phyloP scores from a whole-genome alignment of 2,329 filamentous ascomycete species.

The Decorospora gaudefroyi region DNA sequence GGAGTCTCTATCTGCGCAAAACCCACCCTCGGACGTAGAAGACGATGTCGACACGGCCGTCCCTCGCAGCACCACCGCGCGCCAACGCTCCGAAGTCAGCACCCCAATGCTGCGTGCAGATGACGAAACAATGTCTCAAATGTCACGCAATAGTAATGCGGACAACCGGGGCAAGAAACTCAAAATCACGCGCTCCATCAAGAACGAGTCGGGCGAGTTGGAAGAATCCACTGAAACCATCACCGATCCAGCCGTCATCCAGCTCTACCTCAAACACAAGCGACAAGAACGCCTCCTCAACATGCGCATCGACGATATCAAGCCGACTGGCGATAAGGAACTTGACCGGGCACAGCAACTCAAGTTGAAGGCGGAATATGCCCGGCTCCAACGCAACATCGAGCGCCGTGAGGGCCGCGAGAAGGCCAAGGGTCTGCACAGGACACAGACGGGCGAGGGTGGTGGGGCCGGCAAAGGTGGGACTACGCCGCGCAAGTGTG shows the following conservation, averaged over 20 bases:
- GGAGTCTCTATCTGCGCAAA: conserved; percentile 71
- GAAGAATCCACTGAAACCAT: conserved; percentile 45
- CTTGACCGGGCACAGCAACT: conserved; percentile 65
- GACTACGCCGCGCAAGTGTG: conserved; percentile 79
- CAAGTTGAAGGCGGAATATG: conserved; percentile 73
- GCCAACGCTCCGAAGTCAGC: conserved; percentile 64
- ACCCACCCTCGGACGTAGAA: conserved; percentile 76
- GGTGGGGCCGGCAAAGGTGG: conserved; percentile 54
- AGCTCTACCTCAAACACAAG: conserved; percentile 81
- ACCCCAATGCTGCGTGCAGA: conserved; percentile 65
- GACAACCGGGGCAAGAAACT: conserved; percentile 68
- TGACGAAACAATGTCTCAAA: conserved; percentile 66
- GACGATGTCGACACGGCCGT: conserved; percentile 62
- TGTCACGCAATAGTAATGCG: conserved; percentile 58
- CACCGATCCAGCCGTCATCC: conserved; percentile 82
- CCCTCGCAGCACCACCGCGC: conserved; percentile 46
- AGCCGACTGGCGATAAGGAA: conserved; percentile 69
- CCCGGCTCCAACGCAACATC: conserved; percentile 86
- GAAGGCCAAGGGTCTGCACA: conserved; percentile 72
- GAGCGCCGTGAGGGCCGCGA: conserved; percentile 88
- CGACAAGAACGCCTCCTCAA: conserved; percentile 71
- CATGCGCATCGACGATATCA: conserved; percentile 69
- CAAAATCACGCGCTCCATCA: conserved; percentile 72
- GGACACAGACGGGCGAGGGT: conserved; percentile 49
- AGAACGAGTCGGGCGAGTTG: conserved; percentile 67